phyloP scores from a whole-genome alignment of 148 eudicot genomes.

The Rhododendron simsii region DNA sequence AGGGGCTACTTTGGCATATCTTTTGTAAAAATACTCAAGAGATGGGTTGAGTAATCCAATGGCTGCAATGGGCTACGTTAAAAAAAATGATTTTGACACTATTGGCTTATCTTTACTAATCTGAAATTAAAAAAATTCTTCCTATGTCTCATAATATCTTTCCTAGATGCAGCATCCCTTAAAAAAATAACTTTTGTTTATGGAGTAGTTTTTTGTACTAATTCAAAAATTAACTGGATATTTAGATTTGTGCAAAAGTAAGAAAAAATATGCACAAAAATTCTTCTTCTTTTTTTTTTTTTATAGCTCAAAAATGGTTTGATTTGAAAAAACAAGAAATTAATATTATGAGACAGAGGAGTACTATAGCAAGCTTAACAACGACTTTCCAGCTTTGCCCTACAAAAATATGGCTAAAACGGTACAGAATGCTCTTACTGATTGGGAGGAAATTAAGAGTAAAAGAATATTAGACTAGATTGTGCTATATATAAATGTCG shows the following conservation, averaged over 20 bases:
- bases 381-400: neutral
- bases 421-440: neutral
- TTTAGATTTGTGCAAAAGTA: neutral
- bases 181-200: neutral
- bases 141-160: neutral
- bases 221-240: no score
- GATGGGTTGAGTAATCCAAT: neutral
- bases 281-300: neutral
- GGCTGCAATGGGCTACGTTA: neutral
- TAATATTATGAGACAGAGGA: neutral
- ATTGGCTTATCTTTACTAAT: neutral
- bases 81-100: neutral
- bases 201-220: neutral
- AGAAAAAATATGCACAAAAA: neutral
- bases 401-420: neutral
- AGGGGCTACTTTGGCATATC: neutral
- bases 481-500: neutral
- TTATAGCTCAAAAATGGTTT: neutral
- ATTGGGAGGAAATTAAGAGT: neutral
- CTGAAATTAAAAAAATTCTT: no score
- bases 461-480: no score
- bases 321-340: neutral
- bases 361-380: neutral
- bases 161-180: neutral
- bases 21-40: no score